phyloP scores from a whole-genome alignment of 371 early-diverging fungal species.

The Mortierella sp. region DNA sequence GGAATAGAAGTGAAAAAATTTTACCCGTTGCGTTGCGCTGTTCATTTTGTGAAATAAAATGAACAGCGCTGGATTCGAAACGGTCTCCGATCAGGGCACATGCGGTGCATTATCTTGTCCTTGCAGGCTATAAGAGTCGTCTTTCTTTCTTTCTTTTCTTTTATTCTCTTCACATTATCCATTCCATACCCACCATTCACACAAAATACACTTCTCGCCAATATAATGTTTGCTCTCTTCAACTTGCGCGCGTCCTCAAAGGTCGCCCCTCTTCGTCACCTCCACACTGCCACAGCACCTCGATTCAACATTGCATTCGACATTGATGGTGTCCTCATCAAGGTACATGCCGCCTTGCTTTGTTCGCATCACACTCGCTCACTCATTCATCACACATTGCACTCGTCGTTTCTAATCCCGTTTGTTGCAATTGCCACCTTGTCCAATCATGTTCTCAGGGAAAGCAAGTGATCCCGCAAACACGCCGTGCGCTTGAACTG shows the following conservation, averaged over 20 bases:
- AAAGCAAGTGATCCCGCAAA: constrained; percentile 42
- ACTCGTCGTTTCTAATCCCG: not conserved
- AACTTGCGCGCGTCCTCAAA: constrained; percentile 5
- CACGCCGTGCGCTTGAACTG: constrained; percentile 39
- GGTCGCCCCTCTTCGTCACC: not conserved
- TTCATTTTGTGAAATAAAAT: not conserved
- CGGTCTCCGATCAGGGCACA: not conserved
- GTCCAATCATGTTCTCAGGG: constrained; percentile 16
- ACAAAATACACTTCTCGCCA: not conserved
- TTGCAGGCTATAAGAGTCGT: not conserved
- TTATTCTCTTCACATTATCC: not conserved
- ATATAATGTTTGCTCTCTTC: not conserved
- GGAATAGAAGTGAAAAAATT: not conserved
- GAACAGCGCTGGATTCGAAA: not conserved
- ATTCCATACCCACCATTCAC: not conserved
- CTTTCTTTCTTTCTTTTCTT: not conserved
- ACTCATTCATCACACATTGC: not conserved
- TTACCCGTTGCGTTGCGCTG: not conserved
- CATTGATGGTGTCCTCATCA: constrained; percentile 48
- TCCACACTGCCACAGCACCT: constrained; percentile 26
- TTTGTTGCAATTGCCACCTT: not conserved
- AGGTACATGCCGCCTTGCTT: constrained; percentile 10
- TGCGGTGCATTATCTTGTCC: not conserved
- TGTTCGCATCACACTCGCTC: not conserved
- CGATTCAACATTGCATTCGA: constrained; percentile 39